These are phyloP conservation scores for Gastrodia elata DNA, from an alignment of 106 monocot species.

Conservation along the genomic window DNA sequence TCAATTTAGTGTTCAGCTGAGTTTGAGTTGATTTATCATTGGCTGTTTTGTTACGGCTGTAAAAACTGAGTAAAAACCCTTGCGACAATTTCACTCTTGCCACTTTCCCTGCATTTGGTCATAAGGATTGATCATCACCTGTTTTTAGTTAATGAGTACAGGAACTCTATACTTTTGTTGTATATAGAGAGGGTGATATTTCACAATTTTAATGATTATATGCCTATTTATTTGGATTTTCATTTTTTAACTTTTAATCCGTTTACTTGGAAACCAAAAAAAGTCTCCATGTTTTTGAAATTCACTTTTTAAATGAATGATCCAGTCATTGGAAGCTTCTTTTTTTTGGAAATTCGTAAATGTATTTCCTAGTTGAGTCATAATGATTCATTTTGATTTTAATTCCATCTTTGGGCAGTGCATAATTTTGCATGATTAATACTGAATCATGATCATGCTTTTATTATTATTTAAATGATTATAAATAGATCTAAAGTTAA, in stretches of 20 bases:
- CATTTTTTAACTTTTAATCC: neutral
- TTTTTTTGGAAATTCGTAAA: neutral
- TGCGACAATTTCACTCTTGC: neutral
- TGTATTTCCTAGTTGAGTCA: neutral
- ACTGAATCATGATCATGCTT: neutral
- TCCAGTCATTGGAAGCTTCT: neutral
- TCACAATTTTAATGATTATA: neutral
- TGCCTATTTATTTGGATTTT: neutral
- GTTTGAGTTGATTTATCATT: neutral
- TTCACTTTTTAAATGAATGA: neutral
- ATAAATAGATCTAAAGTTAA: neutral
- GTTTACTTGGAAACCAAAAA: neutral
- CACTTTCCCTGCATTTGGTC: neutral
- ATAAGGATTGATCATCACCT: too few relatives aligned
- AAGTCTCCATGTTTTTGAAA: neutral
- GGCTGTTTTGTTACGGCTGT: neutral
- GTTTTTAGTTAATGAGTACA: neutral
- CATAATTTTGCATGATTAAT: neutral
- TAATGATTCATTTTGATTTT: neutral
- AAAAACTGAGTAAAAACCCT: neutral
- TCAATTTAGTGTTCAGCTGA: neutral
- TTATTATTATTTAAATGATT: neutral
- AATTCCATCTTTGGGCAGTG: neutral
- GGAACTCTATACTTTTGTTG: neutral
- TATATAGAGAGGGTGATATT: neutral